A percentile compares a stretch with the other conserved stretches of the same genome.
Conservation (phyloP, 23 red algal genomes). For the Chondrus crispus region DNA sequence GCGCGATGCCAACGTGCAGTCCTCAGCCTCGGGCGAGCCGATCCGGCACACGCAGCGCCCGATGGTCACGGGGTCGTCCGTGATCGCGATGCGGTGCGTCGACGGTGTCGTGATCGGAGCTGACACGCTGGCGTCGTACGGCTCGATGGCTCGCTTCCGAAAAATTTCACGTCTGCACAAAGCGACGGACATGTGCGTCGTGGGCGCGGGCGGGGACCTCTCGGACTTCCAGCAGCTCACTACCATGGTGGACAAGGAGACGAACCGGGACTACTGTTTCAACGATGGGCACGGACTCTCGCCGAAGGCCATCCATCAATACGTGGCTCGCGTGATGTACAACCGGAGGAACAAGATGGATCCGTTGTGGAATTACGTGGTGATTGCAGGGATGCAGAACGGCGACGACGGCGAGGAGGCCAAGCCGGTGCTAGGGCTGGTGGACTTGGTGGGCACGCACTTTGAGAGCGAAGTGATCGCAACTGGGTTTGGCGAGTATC, state of each 20-base stretch:
- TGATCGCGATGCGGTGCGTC: constrained; percentile 80
- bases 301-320: constrained; percentile 73
- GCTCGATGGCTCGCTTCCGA: constrained; percentile 87
- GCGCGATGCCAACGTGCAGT: not conserved
- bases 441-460: constrained; percentile 82
- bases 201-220: constrained; percentile 86
- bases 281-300: constrained; percentile 67
- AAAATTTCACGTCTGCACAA: constrained; percentile 60
- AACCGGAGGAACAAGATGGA: constrained; percentile 84
- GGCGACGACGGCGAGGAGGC: too few relatives aligned
- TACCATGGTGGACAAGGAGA: constrained; percentile 41
- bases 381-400: constrained; percentile 71
- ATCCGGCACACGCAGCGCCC: constrained; percentile 71
- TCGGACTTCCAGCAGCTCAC: constrained; percentile 86
- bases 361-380: constrained; percentile 87
- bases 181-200: constrained; percentile 39
- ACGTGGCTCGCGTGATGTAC: constrained; percentile 88
- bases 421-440: constrained; percentile 58
- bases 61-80: constrained; percentile 87
- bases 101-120: constrained; percentile 88
- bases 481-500: constrained; percentile 80
- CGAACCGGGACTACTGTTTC: constrained; percentile 52
- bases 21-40: constrained; percentile 46
- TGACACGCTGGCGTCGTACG: constrained; percentile 97
- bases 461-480: constrained; percentile 85